Base-by-base conservation (phyloP, 2,329 filamentous ascomycete species). In the Teratosphaeria viscida region DNA sequence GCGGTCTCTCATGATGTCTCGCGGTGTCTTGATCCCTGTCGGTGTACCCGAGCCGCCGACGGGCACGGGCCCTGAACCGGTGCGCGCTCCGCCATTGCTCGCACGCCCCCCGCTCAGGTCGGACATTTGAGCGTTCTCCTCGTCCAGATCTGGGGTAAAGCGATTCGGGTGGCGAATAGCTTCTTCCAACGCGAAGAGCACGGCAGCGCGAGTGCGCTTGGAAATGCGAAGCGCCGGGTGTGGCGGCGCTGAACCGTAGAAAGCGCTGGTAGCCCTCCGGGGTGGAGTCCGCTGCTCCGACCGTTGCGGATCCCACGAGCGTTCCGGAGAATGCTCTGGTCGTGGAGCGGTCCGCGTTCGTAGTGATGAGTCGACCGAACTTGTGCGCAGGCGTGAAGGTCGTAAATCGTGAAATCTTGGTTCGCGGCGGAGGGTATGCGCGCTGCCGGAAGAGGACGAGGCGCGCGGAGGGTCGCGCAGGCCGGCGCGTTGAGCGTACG, bases 71-170 rank as follows among this genome's bases (percentile, higher is more conserved):
- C 79, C 81, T 5, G 16, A 19, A 19, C 77, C 74, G 53, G 78
- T 75, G 65, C 81, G 78, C 56, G 80, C 74, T 63, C 79, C 78
- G 64, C 82, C 84, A 79, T 85, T 84, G 67, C 77, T 75, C 67
- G 76, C 75, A 59, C 81, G 80, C 61, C 79, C 79, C 71, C 84
- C 82, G 70, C 84, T 81, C 67, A 96, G 80, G 73, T 96, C 92
- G 67, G 92, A 88, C 92, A 99, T 97, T 69, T 85, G 84, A 67
- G 92, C 89, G 82, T 89, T 88, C 78, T 95, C 89, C 80, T 99
- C 94, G 62, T 86, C 82, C 66, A 86, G 77, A 74, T 96, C 91
- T 27, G 88, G 82, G 8, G 91, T 95, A 75, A 97, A 95, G 55
- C 85, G 79, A 65, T 90, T 83, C 2, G 92, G 64, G 91, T 87